Percentiles rank a stretch among this genome's conserved stretches.
These are phyloP conservation scores for Patellaria atrata DNA, from an alignment of 495 filamentous ascomycete genomes.

Conservation along the genomic window DNA sequence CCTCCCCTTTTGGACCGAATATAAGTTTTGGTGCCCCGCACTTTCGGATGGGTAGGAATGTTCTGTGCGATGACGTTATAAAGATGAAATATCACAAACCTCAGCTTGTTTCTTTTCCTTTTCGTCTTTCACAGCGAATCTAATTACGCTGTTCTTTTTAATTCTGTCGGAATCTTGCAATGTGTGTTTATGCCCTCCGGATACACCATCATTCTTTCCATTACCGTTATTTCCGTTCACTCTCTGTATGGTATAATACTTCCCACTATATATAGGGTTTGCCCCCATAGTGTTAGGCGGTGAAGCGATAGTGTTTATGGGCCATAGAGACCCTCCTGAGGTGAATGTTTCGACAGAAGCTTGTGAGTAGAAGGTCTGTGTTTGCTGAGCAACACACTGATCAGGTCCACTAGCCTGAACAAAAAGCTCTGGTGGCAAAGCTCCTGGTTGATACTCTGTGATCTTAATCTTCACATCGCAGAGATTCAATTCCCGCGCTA, in stretches of 20 bases:
- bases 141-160: constrained; percentile 69
- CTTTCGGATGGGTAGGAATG: too few species aligned
- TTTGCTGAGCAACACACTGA: neutral
- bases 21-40: too few species aligned
- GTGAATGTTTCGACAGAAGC: too few species aligned
- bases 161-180: constrained; percentile 69
- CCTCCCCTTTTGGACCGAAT: too few species aligned
- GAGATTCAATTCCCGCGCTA: constrained; percentile 58
- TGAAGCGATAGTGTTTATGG: constrained; percentile 1
- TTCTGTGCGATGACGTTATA: too few species aligned
- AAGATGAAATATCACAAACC: constrained; percentile 23
- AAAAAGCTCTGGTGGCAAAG: constrained; percentile 22
- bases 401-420: constrained; percentile 8
- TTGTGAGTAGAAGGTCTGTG: constrained; percentile 6
- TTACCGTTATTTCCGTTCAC: constrained; percentile 67
- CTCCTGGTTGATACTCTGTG: constrained; percentile 59
- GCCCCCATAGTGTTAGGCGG: too few species aligned
- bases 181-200: constrained; percentile 57
- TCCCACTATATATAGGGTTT: too few species aligned
- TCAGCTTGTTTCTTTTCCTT: constrained; percentile 53
- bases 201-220: constrained; percentile 53
- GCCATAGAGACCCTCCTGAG: neutral
- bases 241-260: constrained; percentile 34
- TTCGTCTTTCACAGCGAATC: constrained; percentile 49
- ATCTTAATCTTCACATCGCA: constrained; percentile 93